Evolutionary conservation across 768 basidiomycete species (phyloP).

Genomic region (Agaricus subrufescens): DNA sequence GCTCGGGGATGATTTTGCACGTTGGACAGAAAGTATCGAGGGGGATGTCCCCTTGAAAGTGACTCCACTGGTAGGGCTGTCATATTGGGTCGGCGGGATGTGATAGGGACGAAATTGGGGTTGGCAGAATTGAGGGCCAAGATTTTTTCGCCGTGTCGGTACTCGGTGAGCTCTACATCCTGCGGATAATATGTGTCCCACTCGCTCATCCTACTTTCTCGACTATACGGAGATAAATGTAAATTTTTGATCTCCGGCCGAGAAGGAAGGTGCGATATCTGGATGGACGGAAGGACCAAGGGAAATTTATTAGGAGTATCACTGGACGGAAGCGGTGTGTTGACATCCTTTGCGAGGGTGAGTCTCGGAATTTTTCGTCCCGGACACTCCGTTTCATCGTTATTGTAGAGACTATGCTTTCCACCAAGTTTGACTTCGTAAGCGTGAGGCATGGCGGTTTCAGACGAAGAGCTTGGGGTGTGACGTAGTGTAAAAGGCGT

Average conservation of each 20-base stretch:
- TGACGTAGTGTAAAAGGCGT: no score
- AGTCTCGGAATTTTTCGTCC: constrained; percentile 7
- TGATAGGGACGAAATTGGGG: not conserved
- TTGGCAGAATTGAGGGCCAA: not conserved
- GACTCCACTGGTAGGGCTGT: not conserved
- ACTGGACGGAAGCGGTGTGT: not conserved
- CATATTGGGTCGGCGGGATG: not conserved
- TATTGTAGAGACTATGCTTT: not conserved
- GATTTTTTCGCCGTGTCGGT: not conserved
- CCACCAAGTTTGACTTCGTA: not conserved
- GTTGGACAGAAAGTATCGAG: not conserved
- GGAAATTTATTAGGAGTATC: not conserved
- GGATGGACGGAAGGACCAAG: not conserved
- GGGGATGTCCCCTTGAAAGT: not conserved
- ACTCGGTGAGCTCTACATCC: not conserved
- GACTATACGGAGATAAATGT: not conserved
- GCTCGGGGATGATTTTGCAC: constrained; percentile 4
- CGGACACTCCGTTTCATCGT: not conserved
- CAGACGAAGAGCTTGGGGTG: not conserved
- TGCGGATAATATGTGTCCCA: not conserved
- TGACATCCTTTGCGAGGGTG: constrained; percentile 2
- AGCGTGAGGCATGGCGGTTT: constrained; percentile 2
- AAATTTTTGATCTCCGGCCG: not conserved
- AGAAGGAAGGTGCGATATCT: not conserved
- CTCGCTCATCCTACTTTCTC: not conserved